These are phyloP conservation scores for Inga laurina DNA, from an alignment of 306 rosid species.

Conservation along the genomic window DNA sequence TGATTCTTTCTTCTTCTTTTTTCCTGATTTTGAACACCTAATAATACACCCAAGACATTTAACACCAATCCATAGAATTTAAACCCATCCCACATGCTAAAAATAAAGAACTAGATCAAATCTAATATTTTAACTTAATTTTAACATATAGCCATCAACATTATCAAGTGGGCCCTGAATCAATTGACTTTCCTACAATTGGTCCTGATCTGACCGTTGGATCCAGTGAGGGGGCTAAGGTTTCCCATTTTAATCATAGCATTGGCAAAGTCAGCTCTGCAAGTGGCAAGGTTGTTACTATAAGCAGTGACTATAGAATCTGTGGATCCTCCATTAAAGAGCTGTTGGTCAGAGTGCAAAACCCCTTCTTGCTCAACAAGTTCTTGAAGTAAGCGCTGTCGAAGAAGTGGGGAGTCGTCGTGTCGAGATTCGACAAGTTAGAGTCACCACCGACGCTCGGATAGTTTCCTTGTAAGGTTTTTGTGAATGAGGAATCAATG, in stretches of 20 bases:
- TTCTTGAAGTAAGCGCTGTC: conserved; percentile 62
- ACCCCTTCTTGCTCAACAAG: conserved; percentile 48
- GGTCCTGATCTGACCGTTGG: conserved; percentile 58
- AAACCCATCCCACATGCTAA: neutral
- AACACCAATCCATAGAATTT: neutral
- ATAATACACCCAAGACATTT: neutral
- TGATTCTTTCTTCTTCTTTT: too few relatives aligned
- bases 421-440: conserved; percentile 51
- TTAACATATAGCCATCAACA: neutral
- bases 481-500: conserved; percentile 54
- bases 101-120: neutral
- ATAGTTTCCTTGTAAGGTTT: conserved; percentile 42
- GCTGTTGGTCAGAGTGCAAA: conserved; percentile 69
- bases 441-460: conserved; percentile 51
- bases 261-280: conserved; percentile 51
- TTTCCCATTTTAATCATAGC: conserved; percentile 71
- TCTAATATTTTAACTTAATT: neutral
- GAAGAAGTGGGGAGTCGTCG: conserved; percentile 34
- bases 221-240: conserved; percentile 60
- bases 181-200: conserved; percentile 52
- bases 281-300: conserved; percentile 22
- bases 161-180: conserved; percentile 18
- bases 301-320: conserved; percentile 49
- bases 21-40: neutral
- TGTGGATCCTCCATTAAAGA: conserved; percentile 56